Conservation (phyloP, 23 red algal genomes). For the Agarophyton chilense region DNA sequence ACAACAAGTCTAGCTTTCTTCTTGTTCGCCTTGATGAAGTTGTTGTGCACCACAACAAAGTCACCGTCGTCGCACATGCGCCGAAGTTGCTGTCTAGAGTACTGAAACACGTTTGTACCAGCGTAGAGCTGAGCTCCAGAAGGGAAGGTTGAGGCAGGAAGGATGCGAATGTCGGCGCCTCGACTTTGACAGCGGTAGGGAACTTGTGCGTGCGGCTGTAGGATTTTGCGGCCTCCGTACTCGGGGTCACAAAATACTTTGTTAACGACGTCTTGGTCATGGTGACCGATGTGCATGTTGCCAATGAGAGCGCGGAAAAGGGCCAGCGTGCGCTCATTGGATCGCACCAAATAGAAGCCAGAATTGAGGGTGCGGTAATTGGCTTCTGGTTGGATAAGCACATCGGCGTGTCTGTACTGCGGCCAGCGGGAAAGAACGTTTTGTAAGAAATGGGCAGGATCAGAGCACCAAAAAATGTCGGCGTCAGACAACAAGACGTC, state of each 20-base stretch:
- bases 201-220: not conserved
- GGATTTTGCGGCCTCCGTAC: constrained; percentile 34
- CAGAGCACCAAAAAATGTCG: constrained; percentile 55
- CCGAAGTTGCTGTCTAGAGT: constrained; percentile 1
- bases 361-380: constrained; percentile 55
- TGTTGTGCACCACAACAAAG: constrained; percentile 44
- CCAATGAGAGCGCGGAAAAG: constrained; percentile 21
- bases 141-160: constrained; percentile 35
- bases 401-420: constrained; percentile 25
- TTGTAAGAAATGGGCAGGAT: constrained; percentile 10
- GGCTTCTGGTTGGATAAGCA: constrained; percentile 54
- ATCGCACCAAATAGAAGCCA: constrained; percentile 46
- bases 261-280: constrained; percentile 66
- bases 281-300: constrained; percentile 37
- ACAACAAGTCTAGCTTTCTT: constrained; percentile 51
- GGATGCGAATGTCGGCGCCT: constrained; percentile 36
- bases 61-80: constrained; percentile 18
- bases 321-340: constrained; percentile 7
- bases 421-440: not conserved
- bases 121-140: constrained; percentile 25
- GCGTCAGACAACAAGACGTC: constrained; percentile 54
- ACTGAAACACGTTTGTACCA: constrained; percentile 12
- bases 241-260: constrained; percentile 44
- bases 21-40: constrained; percentile 44
- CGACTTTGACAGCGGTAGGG: constrained; percentile 52